Evolutionary conservation across 106 monocot species (phyloP).

Genomic region (Acorus gramineus): DNA sequence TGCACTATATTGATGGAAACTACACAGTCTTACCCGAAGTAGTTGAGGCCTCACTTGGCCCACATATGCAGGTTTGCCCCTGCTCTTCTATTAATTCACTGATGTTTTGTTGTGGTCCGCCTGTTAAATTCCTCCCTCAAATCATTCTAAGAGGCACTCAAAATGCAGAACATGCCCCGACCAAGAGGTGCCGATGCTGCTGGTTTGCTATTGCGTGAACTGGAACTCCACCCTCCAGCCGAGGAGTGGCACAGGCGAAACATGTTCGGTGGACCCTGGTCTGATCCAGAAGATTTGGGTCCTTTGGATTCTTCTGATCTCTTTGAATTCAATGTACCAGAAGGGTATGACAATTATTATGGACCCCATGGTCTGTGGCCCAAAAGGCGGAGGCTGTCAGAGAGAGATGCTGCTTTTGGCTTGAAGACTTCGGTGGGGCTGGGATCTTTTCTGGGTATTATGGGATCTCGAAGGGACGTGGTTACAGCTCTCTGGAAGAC

Average conservation of each 20-base stretch:
- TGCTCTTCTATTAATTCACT: not conserved
- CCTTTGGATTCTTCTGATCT: conserved; percentile 43
- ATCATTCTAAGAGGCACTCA: not conserved
- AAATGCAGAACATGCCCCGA: conserved; percentile 89
- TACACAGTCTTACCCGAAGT: conserved; percentile 97
- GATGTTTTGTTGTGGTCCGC: not conserved
- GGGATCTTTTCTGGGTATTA: conserved; percentile 90
- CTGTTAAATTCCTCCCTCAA: not conserved
- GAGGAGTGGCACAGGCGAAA: conserved; percentile 99
- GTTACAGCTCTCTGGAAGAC: conserved; percentile 88
- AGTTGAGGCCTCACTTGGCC: conserved; percentile 93
- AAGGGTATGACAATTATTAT: conserved; percentile 16
- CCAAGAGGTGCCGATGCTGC: conserved; percentile 98
- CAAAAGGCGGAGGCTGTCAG: conserved; percentile 79
- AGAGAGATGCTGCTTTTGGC: conserved; percentile 98
- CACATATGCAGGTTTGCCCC: conserved; percentile 84
- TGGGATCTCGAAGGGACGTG: conserved; percentile 97
- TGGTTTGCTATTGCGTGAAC: conserved; percentile 86
- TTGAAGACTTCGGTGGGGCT: conserved; percentile 88
- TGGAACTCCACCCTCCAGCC: conserved; percentile 93
- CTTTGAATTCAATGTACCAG: conserved; percentile 12
- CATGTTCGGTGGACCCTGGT: conserved; percentile 99
- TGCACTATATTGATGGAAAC: conserved; percentile 97
- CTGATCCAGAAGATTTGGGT: conserved; percentile 79
- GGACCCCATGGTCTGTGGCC: conserved; percentile 70